Evolutionary conservation across 2,329 filamentous ascomycete species (phyloP), one percentile per base, ranked within the genome.

Genomic region (Colletotrichum incanum): DNA sequence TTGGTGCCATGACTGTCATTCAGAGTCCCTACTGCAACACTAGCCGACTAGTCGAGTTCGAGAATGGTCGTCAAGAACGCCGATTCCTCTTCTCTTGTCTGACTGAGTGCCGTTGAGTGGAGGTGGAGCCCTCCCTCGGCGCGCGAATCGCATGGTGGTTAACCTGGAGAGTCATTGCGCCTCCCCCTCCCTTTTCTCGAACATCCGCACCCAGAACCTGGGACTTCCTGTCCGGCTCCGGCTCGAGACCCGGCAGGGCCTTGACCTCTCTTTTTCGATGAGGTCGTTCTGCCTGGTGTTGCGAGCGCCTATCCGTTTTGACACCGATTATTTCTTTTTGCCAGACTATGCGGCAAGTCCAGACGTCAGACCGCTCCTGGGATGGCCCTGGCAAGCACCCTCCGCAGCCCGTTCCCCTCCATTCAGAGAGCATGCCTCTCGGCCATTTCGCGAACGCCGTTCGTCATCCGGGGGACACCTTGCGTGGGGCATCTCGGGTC

Each of bases 111-210:
- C 56, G 67, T 61, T 67, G 3, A 52, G 39, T 43, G 49, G 47
- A 26, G 59, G 59, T 58, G 34, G 41, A 23, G 31, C 50, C 67
- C 23, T 37, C 8, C 28, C 55, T 54, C 67, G 62, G 54, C 60
- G 60, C 55, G n/a, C 47, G 16, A 41, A 41, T 56, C 66, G 77
- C 77, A 78, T 78, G 26, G 52, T 37, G 31, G 4, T 34, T 18
- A 74, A 59, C 66, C 72, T 56, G 68, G 72, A 77, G 75, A 31
- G 78, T 78, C 77, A 78, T 77, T 43, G 74, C 76, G 73, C 73
- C 74, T 76, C 69, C 75, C 74, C 77, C 75, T 59, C 73, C 74
- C 72, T 62, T 50, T 28, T n/a, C 28, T 37, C 12, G 11, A 18
- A 39, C 39, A 50, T 20, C 61, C 52, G 43, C 23, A 54, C 37